These are phyloP conservation scores for Penicillium canariense DNA, from an alignment of 495 filamentous ascomycete species.

Conservation along the genomic window DNA sequence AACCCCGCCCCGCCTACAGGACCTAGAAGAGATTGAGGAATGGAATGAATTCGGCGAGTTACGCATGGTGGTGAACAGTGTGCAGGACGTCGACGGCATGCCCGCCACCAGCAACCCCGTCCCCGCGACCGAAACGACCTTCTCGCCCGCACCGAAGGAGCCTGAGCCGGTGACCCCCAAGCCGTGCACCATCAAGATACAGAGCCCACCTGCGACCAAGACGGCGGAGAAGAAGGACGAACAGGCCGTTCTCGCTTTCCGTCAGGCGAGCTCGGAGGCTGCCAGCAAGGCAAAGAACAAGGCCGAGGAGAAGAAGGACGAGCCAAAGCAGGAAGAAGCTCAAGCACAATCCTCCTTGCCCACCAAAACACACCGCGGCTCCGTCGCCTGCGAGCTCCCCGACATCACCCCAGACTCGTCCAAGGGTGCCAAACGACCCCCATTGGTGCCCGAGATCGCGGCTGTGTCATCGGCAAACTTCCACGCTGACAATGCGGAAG, in stretches of 20 bases:
- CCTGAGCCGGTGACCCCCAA: slow-evolving; percentile 36
- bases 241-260: slow-evolving; percentile 54
- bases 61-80: slow-evolving; percentile 68
- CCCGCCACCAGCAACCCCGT: slow-evolving; percentile 47
- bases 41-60: slow-evolving; percentile 99
- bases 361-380: slow-evolving; percentile 18
- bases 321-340: slow-evolving; percentile 12
- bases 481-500: slow-evolving; percentile 41
- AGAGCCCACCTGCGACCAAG: slow-evolving; percentile 40
- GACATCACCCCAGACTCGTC: slow-evolving; percentile 32
- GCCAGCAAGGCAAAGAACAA: slow-evolving; percentile 57
- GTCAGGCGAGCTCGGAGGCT: slow-evolving; percentile 67
- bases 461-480: slow-evolving; percentile 46
- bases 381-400: slow-evolving; percentile 35
- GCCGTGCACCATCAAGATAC: slow-evolving; percentile 42
- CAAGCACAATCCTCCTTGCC: slow-evolving; percentile 1
- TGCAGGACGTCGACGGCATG: slow-evolving; percentile 37
- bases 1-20: slow-evolving; percentile 48
- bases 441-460: slow-evolving; percentile 41
- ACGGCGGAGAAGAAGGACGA: slow-evolving; percentile 31
- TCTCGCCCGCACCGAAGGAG: slow-evolving; percentile 35
- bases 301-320: slow-evolving; percentile 21
- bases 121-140: slow-evolving; percentile 27
- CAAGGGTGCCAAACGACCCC: slow-evolving; percentile 30
- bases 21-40: slow-evolving; percentile 90